phyloP scores from a whole-genome alignment of 495 filamentous ascomycete genomes.

The Podospora comata region DNA sequence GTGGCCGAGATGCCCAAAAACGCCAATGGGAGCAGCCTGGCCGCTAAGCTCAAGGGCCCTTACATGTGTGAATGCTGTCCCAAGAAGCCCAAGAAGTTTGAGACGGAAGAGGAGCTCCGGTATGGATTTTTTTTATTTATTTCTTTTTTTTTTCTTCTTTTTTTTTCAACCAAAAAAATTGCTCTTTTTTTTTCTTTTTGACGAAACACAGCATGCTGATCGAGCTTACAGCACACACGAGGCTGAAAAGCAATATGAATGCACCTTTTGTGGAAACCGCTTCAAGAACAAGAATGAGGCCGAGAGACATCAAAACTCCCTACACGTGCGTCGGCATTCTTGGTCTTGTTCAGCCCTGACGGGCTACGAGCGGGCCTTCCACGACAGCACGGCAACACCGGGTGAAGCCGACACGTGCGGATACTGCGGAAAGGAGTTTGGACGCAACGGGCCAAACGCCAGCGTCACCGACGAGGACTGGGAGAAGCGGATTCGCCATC shows the following conservation, averaged over 20 bases:
- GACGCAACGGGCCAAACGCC: conserved; percentile 51
- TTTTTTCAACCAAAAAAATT: too few relatives aligned
- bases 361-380: conserved; percentile 76
- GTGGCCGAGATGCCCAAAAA: conserved; percentile 45
- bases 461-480: conserved; percentile 62
- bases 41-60: conserved; percentile 48
- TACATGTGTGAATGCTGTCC: conserved; percentile 96
- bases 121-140: conserved; percentile 52
- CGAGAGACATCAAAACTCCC: conserved; percentile 93
- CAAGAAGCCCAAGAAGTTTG: conserved; percentile 98
- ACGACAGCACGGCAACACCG: conserved; percentile 62
- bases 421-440: conserved; percentile 93
- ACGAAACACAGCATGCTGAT: conserved; percentile 14
- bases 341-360: conserved; percentile 95
- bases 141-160: too few relatives aligned
- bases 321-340: conserved; percentile 91
- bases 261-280: conserved; percentile 84
- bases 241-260: conserved; percentile 94
- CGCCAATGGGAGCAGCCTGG: conserved; percentile 26
- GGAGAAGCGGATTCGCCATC: conserved; percentile 78
- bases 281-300: conserved; percentile 99
- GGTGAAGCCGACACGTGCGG: conserved; percentile 77
- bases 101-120: conserved; percentile 80
- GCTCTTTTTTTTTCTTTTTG: too few relatives aligned
- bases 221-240: conserved; percentile 58